Percentiles rank a stretch among this genome's conserved stretches.
Evolutionary conservation across 1,284 basidiomycete species (phyloP).

Genomic region (Omphalotus olearius): DNA sequence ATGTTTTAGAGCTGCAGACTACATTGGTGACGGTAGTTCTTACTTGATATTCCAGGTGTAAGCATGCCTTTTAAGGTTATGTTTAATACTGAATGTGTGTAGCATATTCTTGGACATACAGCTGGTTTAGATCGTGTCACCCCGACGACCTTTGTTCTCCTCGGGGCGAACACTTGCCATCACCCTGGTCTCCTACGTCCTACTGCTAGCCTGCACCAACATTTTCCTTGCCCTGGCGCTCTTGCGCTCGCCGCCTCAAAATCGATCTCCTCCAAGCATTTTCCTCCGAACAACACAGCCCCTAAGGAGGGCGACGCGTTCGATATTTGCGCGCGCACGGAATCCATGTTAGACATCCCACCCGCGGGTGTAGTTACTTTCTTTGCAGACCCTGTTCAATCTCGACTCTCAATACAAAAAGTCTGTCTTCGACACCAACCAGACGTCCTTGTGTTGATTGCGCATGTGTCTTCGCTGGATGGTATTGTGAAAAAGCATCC

Average conservation of each 20-base stretch:
- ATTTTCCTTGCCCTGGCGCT: conserved; percentile 16
- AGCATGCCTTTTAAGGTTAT: not conserved
- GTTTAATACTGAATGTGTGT: not conserved
- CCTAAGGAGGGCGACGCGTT: conserved; percentile 3
- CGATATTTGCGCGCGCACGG: conserved; percentile 11
- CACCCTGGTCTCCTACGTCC: conserved; percentile 22
- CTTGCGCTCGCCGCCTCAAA: conserved; percentile 12
- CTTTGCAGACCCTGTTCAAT: conserved; percentile 2
- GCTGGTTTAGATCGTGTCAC: conserved; percentile 21
- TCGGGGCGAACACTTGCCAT: conserved; percentile 21
- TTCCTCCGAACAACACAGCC: not conserved
- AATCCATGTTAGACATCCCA: conserved; percentile 15
- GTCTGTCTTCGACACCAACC: conserved; percentile 19
- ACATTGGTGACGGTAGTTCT: conserved; percentile 21
- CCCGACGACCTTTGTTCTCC: conserved; percentile 18
- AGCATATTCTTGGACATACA: conserved; percentile 18
- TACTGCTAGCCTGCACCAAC: conserved; percentile 11
- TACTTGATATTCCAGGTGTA: conserved; percentile 21
- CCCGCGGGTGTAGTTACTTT: not conserved
- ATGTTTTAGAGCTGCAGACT: conserved; percentile 18
- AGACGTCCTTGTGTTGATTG: conserved; percentile 20
- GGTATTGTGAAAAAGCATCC: conserved; percentile 17
- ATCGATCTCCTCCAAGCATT: conserved; percentile 14
- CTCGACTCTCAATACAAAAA: conserved; percentile 3
- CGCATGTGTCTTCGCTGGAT: conserved; percentile 17